Percentiles rank a stretch among this genome's conserved stretches.
Conservation (phyloP, 2,329 filamentous ascomycete genomes). For the Curvularia lunata region DNA sequence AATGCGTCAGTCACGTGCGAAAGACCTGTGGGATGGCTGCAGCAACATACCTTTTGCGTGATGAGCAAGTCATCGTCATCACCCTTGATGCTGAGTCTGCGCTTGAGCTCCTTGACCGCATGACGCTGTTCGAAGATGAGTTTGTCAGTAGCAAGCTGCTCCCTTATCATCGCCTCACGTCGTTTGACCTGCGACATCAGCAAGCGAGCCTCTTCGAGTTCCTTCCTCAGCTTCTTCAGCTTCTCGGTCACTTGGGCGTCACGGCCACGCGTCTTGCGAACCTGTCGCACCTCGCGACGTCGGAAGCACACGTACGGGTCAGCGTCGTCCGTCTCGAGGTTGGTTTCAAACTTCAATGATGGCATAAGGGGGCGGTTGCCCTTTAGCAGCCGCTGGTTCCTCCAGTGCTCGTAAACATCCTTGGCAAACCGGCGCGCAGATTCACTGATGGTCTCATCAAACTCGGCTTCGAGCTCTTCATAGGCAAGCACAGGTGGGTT, state of each 20-base stretch:
- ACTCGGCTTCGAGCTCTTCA: constrained; percentile 66
- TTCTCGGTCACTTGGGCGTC: constrained; percentile 96
- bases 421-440: constrained; percentile 68
- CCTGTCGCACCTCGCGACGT: constrained; percentile 89
- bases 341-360: constrained; percentile 88
- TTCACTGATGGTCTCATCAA: constrained; percentile 64
- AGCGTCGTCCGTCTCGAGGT: constrained; percentile 90
- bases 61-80: constrained; percentile 86
- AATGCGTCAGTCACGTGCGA: constrained; percentile 31
- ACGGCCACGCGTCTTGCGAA: constrained; percentile 90
- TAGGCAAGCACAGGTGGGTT: constrained; percentile 75
- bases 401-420: constrained; percentile 91
- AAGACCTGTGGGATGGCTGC: not conserved
- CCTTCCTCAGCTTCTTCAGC: constrained; percentile 85
- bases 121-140: constrained; percentile 82
- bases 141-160: constrained; percentile 76
- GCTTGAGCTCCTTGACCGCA: constrained; percentile 85
- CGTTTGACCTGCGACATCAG: constrained; percentile 78
- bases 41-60: constrained; percentile 81
- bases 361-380: constrained; percentile 78
- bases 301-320: constrained; percentile 99
- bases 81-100: constrained; percentile 84
- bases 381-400: constrained; percentile 67
- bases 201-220: constrained; percentile 86
- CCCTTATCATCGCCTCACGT: constrained; percentile 79